Base-by-base conservation (phyloP, 2,329 filamentous ascomycete species). In the Colletotrichum liaoningense region DNA sequence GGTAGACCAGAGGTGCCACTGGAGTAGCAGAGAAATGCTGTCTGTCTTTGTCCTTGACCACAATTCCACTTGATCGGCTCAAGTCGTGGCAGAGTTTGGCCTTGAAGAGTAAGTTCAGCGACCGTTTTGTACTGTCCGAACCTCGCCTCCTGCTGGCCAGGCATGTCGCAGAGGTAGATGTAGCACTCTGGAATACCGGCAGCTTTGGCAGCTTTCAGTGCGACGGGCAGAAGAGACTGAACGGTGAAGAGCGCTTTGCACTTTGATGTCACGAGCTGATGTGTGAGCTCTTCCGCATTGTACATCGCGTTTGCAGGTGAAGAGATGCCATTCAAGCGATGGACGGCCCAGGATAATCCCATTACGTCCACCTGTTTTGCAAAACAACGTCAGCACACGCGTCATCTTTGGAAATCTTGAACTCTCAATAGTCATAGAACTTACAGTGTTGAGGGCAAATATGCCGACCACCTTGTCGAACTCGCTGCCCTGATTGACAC, bases 381-480 rank as follows among this genome's bases (percentile, higher is more conserved):
- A 33, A 2, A 46, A 46, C 19, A 7, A 46, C 2, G 42, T 46
- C 16, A 46, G 42, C 84, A 77, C 30, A 9, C 30, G 30, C 8
- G 93, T 88, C 24, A 88, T 86, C 28, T 94, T 81, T n/a, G 86
- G 19, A 19, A 6, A 38, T 8, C 9, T 42, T 12, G 35, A 19
- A 14, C 58, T 14, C 9, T 5, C 2, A 11, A n/a, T 19, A 11
- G 2, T 42, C 16, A 30, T 19, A 19, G 9, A 16, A 67, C 79
- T 73, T 75, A 85, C 81, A 46, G 93, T 93, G 78, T 96, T 97
- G 74, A 94, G 81, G 26, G 91, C 91, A 82, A 93, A 95, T 49
- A 95, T 85, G 4, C 87, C 91, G 56, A 93, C 83, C 24, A 94
- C 91, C 82, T 95, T 95, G 77, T 95, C 93, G 90, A 92, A 95